Evolutionary conservation across 805 yeast genomes (phyloP).

Genomic region (Suhomyces pyralidae): DNA sequence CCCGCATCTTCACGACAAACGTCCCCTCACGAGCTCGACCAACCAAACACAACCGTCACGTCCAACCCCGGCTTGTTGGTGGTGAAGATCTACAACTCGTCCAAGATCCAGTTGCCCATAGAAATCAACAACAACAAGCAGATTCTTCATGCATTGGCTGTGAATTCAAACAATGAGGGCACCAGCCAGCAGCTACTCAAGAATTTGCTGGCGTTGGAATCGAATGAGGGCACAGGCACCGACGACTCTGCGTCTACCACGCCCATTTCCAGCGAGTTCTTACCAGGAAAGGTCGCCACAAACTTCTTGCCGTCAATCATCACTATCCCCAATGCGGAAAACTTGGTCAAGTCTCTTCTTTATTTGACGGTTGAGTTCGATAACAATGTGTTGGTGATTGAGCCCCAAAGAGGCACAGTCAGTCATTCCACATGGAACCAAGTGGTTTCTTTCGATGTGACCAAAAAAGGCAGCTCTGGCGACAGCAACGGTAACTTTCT

Average conservation of each 20-base stretch:
- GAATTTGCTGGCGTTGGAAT: constrained; percentile 11
- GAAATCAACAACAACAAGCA: constrained; percentile 62
- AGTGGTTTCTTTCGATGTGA: constrained; percentile 86
- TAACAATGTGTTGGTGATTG: constrained; percentile 85
- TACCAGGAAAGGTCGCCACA: constrained; percentile 33
- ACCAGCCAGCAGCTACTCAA: constrained; percentile 18
- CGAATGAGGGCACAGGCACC: constrained; percentile 1
- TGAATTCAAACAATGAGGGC: constrained; percentile 40
- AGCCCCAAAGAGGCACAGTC: constrained; percentile 81
- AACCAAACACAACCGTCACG: constrained; percentile 2
- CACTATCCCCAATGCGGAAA: constrained; percentile 50
- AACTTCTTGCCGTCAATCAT: constrained; percentile 51
- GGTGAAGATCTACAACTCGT: constrained; percentile 71
- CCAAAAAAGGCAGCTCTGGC: constrained; percentile 21
- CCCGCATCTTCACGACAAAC: not conserved
- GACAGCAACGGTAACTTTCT: constrained; percentile 42
- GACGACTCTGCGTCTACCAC: not conserved
- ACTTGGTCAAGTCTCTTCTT: constrained; percentile 62
- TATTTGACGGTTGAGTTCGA: constrained; percentile 92
- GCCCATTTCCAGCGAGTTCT: constrained; percentile 13
- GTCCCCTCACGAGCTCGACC: constrained; percentile 2
- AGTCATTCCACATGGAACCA: constrained; percentile 80
- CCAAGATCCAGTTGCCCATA: constrained; percentile 66
- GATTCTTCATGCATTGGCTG: constrained; percentile 62
- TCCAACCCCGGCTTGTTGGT: constrained; percentile 68